Evolutionary conservation across 2,329 filamentous ascomycete species (phyloP).

Genomic region (Paraconiothyrium brasiliense): DNA sequence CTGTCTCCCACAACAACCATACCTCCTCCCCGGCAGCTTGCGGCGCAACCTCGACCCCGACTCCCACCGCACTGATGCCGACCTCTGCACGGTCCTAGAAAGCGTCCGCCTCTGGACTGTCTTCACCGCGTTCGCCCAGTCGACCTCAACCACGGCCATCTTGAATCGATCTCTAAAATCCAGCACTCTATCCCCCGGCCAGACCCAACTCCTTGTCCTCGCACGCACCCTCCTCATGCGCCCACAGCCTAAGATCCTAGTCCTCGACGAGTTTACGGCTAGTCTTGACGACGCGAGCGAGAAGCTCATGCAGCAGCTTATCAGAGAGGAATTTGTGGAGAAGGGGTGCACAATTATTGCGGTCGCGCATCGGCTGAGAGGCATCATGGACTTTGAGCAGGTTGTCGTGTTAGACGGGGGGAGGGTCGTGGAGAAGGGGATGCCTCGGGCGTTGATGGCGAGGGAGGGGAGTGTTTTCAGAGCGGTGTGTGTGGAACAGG

Average conservation of each 20-base stretch:
- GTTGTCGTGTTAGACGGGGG: constrained; percentile 38
- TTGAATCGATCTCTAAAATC: constrained; percentile 20
- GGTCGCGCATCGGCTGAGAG: constrained; percentile 40
- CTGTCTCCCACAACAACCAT: constrained; percentile 11
- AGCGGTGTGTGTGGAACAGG: not conserved
- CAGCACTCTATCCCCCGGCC: constrained; percentile 30
- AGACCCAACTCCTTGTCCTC: constrained; percentile 47
- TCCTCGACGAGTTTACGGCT: constrained; percentile 50
- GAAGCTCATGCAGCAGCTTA: constrained; percentile 26
- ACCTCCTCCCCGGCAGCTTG: constrained; percentile 11
- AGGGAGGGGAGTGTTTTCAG: not conserved
- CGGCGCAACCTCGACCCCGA: constrained; percentile 11
- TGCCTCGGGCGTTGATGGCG: constrained; percentile 24
- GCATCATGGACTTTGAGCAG: constrained; percentile 33
- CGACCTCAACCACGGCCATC: constrained; percentile 35
- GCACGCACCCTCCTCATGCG: constrained; percentile 41
- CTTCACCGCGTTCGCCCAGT: not conserved
- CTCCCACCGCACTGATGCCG: not conserved
- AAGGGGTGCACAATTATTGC: constrained; percentile 29
- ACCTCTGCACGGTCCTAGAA: constrained; percentile 8
- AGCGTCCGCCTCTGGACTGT: constrained; percentile 44
- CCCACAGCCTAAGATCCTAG: constrained; percentile 40
- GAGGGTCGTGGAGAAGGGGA: constrained; percentile 32
- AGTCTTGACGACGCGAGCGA: constrained; percentile 32
- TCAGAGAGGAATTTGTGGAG: constrained; percentile 28